A percentile compares a stretch with the other conserved stretches of the same genome.
Conservation (phyloP, 2,329 filamentous ascomycete species). For the Fusarium citri region DNA sequence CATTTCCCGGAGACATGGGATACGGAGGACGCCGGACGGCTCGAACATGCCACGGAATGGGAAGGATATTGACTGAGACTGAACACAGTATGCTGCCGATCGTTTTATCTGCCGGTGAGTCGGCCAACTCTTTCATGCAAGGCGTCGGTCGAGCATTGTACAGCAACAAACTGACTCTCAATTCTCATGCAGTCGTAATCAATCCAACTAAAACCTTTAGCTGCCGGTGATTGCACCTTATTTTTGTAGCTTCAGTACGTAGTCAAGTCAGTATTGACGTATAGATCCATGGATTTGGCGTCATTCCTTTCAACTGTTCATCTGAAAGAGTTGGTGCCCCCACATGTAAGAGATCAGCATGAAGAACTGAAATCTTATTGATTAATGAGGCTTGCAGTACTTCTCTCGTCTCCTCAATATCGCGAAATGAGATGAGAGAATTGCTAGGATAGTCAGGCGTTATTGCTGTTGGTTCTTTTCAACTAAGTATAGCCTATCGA, state of each 20-base stretch:
- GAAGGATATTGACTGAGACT: not conserved
- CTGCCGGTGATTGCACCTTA: not conserved
- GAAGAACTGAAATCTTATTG: constrained; percentile 19
- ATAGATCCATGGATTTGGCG: constrained; percentile 39
- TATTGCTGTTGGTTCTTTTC: constrained; percentile 4
- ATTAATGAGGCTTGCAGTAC: constrained; percentile 28
- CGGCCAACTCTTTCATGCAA: not conserved
- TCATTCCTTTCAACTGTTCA: constrained; percentile 33
- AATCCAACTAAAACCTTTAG: not conserved
- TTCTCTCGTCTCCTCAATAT: constrained; percentile 10
- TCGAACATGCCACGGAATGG: constrained; percentile 37
- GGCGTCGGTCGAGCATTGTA: not conserved
- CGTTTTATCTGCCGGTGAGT: constrained; percentile 3
- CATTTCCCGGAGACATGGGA: constrained; percentile 20
- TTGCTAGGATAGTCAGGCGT: not conserved
- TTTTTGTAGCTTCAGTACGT: constrained; percentile 15
- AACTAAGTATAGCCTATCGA: constrained; percentile 3
- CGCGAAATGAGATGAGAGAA: constrained; percentile 14
- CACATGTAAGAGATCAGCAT: constrained; percentile 25
- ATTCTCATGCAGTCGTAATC: not conserved
- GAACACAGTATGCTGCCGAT: constrained; percentile 4
- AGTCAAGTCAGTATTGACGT: constrained; percentile 32
- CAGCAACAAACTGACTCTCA: not conserved
- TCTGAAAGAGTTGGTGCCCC: constrained; percentile 10
- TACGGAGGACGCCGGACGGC: constrained; percentile 27